These are phyloP conservation scores for Picochlorum sp. DNA, from an alignment of 139 green algal genomes.

Conservation along the genomic window DNA sequence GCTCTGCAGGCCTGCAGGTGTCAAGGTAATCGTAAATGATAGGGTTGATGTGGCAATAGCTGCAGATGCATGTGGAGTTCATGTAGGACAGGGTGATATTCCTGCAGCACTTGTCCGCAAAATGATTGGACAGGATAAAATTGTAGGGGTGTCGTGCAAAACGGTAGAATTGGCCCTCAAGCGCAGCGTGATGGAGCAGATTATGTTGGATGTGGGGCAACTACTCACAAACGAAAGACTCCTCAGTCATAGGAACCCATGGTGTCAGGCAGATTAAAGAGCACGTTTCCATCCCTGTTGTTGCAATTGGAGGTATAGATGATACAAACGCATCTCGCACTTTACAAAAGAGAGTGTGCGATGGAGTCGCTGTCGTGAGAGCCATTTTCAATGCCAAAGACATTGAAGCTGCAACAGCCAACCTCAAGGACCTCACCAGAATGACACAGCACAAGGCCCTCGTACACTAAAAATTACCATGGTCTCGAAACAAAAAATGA, in stretches of 20 bases:
- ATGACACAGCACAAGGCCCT: too few species aligned
- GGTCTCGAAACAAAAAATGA: too few species aligned
- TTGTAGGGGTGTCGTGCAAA: constrained; percentile 82
- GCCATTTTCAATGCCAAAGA: constrained; percentile 59
- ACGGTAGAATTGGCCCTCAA: constrained; percentile 46
- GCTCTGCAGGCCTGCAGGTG: constrained; percentile 44
- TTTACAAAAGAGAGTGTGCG: constrained; percentile 31
- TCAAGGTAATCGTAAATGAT: constrained; percentile 91
- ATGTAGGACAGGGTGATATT: constrained; percentile 84
- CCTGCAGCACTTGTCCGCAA: constrained; percentile 41
- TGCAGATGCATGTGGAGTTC: constrained; percentile 68
- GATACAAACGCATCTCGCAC: constrained; percentile 39
- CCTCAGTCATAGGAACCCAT: constrained; percentile 58
- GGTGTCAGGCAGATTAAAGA: constrained; percentile 49
- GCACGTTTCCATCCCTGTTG: constrained; percentile 58
- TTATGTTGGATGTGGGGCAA: constrained; percentile 78
- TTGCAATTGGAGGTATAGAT: constrained; percentile 81
- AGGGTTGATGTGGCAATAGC: constrained; percentile 84
- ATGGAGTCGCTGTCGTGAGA: constrained; percentile 70
- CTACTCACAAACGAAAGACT: constrained; percentile 82
- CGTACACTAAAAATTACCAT: too few species aligned
- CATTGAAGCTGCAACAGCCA: constrained; percentile 1
- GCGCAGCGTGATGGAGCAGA: constrained; percentile 68
- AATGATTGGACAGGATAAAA: constrained; percentile 55
- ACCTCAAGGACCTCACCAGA: too few species aligned